Evolutionary conservation across 805 yeast genomes (phyloP).

Genomic region (Zygotorulaspora florentina): DNA sequence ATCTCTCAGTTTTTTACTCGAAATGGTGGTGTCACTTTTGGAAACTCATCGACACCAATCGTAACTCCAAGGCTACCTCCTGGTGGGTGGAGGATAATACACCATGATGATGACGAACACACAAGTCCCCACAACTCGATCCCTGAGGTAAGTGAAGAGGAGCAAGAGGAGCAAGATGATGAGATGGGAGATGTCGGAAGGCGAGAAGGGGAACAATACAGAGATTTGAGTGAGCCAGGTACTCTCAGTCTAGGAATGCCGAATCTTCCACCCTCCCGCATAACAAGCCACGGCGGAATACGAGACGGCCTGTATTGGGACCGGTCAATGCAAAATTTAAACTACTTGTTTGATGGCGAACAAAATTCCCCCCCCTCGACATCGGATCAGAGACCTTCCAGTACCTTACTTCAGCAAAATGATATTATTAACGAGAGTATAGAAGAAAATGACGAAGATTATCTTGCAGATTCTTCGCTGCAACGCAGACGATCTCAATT

Average conservation of each 20-base stretch:
- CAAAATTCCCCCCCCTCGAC: conserved; percentile 2
- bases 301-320: conserved; percentile 34
- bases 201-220: background rate
- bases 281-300: conserved; percentile 5
- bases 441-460: conserved; percentile 31
- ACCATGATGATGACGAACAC: conserved; percentile 20
- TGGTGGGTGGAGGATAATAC: conserved; percentile 35
- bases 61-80: conserved; percentile 31
- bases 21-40: conserved; percentile 29
- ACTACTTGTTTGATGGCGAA: conserved; percentile 5
- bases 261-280: conserved; percentile 4
- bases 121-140: background rate
- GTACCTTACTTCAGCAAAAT: conserved; percentile 4
- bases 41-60: conserved; percentile 22
- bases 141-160: conserved; percentile 6
- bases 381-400: conserved; percentile 1
- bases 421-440: conserved; percentile 10
- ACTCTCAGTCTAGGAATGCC: background rate
- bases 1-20: conserved; percentile 33
- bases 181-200: conserved; percentile 5
- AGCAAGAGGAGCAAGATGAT: conserved; percentile 8
- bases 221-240: background rate
- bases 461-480: conserved; percentile 27
- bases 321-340: conserved; percentile 29
- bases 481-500: conserved; percentile 35